Base-by-base conservation (phyloP, 495 filamentous ascomycete genomes). In the Choiromyces venosus region DNA sequence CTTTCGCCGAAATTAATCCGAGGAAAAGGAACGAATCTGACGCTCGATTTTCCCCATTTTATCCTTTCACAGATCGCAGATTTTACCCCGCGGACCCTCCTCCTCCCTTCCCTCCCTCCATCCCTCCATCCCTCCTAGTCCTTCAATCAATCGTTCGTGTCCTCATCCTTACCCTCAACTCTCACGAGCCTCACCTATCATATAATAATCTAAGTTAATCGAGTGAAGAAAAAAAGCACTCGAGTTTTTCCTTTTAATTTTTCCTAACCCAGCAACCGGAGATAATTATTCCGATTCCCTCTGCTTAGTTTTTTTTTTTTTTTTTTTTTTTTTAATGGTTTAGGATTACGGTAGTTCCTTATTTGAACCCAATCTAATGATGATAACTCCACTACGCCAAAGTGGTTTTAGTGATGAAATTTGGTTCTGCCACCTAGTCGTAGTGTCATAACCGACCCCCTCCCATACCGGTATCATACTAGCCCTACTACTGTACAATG, bases 161-260 rank as follows among this genome's bases (percentile, higher is more conserved):
- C 52, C 66, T 77, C 75, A 76, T 73, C 72, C 69, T 73, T 73
- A 70, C 67, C 74, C 67, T 76, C 70, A 73, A 69, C 66, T 56
- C 69, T 77, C 74, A 61, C 25, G 2, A 12, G 29, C 25, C 46
- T 61, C 25, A 61, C 25, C 52, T 33, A 6, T 12, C 52, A 61
- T 33, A 33, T 4, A 29, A 12, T 61, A 33, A 61, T 61, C 52
- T 33, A n/a, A n/a, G n/a, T n/a, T n/a, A 33, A 61, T 61, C 25
- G 12, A 33, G 25, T 33, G 25, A 61, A 33, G 6, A 56, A 29
- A 61, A 33, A 16, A 56, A 29, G 14, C 25, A 18, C 52, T 25
- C 16, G 25, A 25, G n/a, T 29, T 52, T n/a, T 61, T 5, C 25
- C 52, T 25, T 33, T 61, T 61, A 29, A 12, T 29, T 61, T 16